A percentile compares a stretch with the other conserved stretches of the same genome.
Conservation (phyloP, 371 early-diverging fungal species). For the Aphelidium insulamus region DNA sequence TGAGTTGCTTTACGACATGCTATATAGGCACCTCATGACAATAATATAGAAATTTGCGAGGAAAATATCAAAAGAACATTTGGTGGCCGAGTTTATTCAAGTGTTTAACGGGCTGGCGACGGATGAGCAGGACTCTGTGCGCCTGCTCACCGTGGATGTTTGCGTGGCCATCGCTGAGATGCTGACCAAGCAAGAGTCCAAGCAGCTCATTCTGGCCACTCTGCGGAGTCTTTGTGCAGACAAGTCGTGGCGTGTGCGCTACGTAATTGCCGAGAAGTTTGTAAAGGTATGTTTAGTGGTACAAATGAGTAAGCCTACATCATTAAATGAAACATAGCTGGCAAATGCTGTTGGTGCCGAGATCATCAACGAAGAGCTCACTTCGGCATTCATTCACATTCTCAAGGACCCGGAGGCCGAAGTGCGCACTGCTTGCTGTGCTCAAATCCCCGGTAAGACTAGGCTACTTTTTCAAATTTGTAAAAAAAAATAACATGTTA, state of each 20-base stretch:
- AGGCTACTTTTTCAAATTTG: background rate
- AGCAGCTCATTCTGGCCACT: conserved; percentile 39
- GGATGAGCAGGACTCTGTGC: conserved; percentile 68
- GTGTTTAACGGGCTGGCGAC: conserved; percentile 27
- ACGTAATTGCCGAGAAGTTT: conserved; percentile 93
- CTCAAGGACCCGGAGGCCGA: conserved; percentile 90
- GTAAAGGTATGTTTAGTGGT: conserved; percentile 35
- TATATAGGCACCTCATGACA: background rate
- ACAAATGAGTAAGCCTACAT: background rate
- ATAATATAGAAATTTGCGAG: conserved; percentile 32
- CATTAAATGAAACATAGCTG: conserved; percentile 18
- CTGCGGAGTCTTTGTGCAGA: conserved; percentile 60
- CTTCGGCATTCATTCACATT: conserved; percentile 44
- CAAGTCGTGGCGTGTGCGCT: conserved; percentile 93
- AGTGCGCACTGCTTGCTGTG: conserved; percentile 79
- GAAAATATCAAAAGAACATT: conserved; percentile 39
- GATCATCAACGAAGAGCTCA: conserved; percentile 47
- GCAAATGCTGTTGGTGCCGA: conserved; percentile 54
- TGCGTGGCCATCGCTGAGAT: conserved; percentile 70
- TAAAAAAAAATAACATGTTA: conserved; percentile 3
- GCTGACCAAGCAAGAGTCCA: conserved; percentile 47
- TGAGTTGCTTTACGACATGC: conserved; percentile 9
- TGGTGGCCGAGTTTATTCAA: conserved; percentile 48
- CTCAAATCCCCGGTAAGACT: conserved; percentile 55
- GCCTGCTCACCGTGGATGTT: conserved; percentile 76